A percentile compares a stretch with the other conserved stretches of the same genome.
These are phyloP conservation scores for Lunasporangiospora selenospora DNA, from an alignment of 192 early-diverging fungal genomes.

Conservation along the genomic window DNA sequence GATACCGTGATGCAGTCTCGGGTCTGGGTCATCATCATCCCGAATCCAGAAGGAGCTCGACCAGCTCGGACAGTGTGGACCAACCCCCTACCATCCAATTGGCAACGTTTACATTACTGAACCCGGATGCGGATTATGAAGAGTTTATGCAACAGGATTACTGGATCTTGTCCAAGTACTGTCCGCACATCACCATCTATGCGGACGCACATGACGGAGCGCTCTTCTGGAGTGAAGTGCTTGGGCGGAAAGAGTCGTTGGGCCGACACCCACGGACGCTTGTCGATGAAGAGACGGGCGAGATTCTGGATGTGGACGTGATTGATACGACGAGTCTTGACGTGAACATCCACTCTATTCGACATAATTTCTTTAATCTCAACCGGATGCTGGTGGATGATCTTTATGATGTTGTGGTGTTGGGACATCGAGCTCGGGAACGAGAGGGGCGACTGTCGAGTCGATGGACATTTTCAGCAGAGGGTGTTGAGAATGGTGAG, in stretches of 20 bases:
- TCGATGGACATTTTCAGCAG: constrained; percentile 40
- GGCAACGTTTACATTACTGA: constrained; percentile 42
- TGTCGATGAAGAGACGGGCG: constrained; percentile 20
- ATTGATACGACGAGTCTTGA: constrained; percentile 52
- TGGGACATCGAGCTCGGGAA: constrained; percentile 41
- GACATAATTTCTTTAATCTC: constrained; percentile 51
- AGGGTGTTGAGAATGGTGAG: constrained; percentile 31
- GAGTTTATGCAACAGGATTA: constrained; percentile 44
- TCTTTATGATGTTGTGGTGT: constrained; percentile 45
- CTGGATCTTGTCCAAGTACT: constrained; percentile 38
- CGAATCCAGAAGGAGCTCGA: background rate
- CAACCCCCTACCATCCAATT: constrained; percentile 19
- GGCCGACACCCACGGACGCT: constrained; percentile 39
- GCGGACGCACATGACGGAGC: constrained; percentile 47
- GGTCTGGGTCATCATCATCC: background rate
- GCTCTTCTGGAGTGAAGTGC: constrained; percentile 33
- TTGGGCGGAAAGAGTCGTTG: constrained; percentile 18
- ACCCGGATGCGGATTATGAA: constrained; percentile 41
- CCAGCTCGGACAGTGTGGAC: constrained; percentile 6
- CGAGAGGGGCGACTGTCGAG: constrained; percentile 34
- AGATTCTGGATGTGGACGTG: constrained; percentile 47
- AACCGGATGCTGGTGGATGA: constrained; percentile 52
- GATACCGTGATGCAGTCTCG: constrained; percentile 20
- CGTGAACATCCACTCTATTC: constrained; percentile 50
- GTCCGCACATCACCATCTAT: constrained; percentile 45